Conservation (phyloP, 225 moss, liverwort and hornwort genomes). For the Pseudoscleropodium purum region DNA sequence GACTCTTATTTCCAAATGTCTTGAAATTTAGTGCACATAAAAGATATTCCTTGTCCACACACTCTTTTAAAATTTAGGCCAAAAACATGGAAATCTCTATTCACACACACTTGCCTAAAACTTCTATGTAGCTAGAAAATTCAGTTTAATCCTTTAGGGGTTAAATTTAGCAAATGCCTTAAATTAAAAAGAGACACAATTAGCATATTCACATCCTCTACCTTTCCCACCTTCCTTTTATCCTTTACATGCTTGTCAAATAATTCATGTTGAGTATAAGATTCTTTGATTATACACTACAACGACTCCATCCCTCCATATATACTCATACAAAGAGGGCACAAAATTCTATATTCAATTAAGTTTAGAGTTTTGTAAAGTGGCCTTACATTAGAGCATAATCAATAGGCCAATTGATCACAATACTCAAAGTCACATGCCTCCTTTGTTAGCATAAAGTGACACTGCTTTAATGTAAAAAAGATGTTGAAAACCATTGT, state of each 20-base stretch:
- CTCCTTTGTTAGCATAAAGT: accelerated
- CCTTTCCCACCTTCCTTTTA: background rate
- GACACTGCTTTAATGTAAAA: accelerated
- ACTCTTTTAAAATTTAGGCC: no score
- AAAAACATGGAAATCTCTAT: no score
- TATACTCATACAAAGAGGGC: accelerated
- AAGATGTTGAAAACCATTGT: background rate
- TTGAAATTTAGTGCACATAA: no score
- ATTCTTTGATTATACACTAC: background rate
- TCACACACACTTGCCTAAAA: no score
- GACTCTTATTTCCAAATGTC: no score
- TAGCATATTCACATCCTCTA: accelerated
- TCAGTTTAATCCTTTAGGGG: no score
- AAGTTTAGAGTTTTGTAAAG: background rate
- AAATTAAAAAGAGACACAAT: background rate
- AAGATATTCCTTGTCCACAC: no score
- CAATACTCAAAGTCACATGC: accelerated
- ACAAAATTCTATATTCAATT: background rate
- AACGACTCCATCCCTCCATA: background rate
- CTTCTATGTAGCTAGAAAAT: no score
- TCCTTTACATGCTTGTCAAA: background rate
- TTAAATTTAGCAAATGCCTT: background rate
- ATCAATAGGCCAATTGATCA: accelerated
- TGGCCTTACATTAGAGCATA: accelerated
- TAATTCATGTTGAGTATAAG: background rate